Conservation (phyloP, 257 asterid species). For the Cordia subcordata region DNA sequence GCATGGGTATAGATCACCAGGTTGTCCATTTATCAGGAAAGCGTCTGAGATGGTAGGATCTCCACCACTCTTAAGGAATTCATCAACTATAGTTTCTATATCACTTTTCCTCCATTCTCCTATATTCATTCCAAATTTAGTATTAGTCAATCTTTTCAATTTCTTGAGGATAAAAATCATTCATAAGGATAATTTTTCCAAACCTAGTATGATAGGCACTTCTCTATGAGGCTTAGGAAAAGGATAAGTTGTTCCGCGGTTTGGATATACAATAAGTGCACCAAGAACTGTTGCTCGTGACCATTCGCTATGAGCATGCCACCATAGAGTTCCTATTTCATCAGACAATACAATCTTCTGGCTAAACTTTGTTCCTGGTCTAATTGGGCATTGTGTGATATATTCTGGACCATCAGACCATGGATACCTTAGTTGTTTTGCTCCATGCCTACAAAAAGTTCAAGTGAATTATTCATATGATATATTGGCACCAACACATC, state of each 20-base stretch:
- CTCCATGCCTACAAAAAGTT: conserved; percentile 44
- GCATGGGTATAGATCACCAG: conserved; percentile 52
- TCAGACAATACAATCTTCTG: conserved; percentile 36
- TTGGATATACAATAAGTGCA: conserved; percentile 34
- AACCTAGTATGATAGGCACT: conserved; percentile 52
- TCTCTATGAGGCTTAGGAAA: conserved; percentile 38
- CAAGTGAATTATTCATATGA: not conserved
- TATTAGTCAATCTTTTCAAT: not conserved
- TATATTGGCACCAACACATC: not conserved
- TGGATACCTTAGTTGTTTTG: conserved; percentile 41
- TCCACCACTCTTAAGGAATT: conserved; percentile 33
- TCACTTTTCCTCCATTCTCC: conserved; percentile 68
- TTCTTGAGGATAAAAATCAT: not conserved
- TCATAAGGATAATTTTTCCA: not conserved
- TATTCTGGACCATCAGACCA: conserved; percentile 60
- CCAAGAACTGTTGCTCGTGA: conserved; percentile 49
- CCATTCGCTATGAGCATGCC: conserved; percentile 61
- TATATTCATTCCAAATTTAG: conserved; percentile 1
- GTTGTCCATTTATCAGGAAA: conserved; percentile 56
- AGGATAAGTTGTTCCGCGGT: conserved; percentile 23
- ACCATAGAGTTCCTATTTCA: conserved; percentile 51
- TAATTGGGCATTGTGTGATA: conserved; percentile 50
- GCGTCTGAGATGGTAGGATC: conserved; percentile 55
- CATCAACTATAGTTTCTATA: conserved; percentile 21
- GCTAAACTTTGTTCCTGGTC: conserved; percentile 32